Base-by-base conservation (phyloP, 306 rosid species). In the Delonix regia region DNA sequence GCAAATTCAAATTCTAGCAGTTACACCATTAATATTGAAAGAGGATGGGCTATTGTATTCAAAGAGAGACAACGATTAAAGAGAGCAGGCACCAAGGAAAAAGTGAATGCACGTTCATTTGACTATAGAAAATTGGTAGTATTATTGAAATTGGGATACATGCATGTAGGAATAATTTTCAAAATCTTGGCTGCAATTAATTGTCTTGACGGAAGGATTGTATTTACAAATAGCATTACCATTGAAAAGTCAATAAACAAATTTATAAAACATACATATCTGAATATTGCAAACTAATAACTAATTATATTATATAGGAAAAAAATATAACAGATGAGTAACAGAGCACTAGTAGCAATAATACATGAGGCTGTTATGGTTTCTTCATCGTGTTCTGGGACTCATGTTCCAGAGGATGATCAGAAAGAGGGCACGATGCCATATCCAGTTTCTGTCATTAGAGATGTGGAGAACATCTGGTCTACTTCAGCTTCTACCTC, bases 391-490 rank as follows among this genome's bases (percentile, higher is more conserved):
- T 15, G 74, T 72, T 67, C 49, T 80, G 9, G 10, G 22, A 57
- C 45, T 33, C 69, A 75, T 61, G 66, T 70, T 53, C 52, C 59
- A 41, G 57, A 15, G 53, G 28, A n/a, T 48, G 30, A 21, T 79
- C 82, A 88, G 87, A 86, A 95, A 4, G 97, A 91, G 21, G 99
- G 99, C 55, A 95, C 99, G 77, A 95, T 79, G 47, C 99, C 94
- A 78, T 95, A 95, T 55, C 87, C 94, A 83, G 86, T 74, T 69
- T 92, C 91, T 6, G 86, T 81, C 74, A 89, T 88, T 13, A 90
- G 83, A 5, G 96, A 0, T 72, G 92, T 57, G 67, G 98, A 87
- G 85, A 90, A 90, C 88, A 89, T 87, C 81, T 86, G 97, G 61
- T 92, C 99, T 28, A 91, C 89, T 77, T 94, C 91, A 15, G 88